Conservation (phyloP, 2,329 filamentous ascomycete species). For the Diaporthe vaccinii region DNA sequence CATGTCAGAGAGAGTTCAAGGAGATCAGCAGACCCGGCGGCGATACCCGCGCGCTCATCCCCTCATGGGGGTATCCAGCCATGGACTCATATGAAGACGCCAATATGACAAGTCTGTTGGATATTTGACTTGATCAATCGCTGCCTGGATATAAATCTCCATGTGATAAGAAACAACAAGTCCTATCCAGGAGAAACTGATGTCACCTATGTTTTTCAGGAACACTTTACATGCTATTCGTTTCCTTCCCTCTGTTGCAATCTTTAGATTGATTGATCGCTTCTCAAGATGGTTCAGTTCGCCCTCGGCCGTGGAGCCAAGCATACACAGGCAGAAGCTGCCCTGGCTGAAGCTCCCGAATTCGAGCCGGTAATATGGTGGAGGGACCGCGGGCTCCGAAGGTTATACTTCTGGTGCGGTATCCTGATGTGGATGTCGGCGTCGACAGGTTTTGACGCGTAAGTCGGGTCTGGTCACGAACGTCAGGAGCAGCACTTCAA, state of each 20-base stretch:
- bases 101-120: not conserved
- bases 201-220: not conserved
- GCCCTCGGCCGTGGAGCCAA: constrained; percentile 13
- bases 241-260: not conserved
- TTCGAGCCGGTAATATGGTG: constrained; percentile 71
- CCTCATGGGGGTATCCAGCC: not conserved
- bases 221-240: not conserved
- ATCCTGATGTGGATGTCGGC: constrained; percentile 72
- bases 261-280: not conserved
- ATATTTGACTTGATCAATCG: not conserved
- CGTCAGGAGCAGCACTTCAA: constrained; percentile 11
- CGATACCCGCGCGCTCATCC: not conserved
- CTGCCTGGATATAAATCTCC: not conserved
- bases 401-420: constrained; percentile 65
- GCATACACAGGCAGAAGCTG: constrained; percentile 52
- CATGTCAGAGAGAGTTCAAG: constrained; percentile 9
- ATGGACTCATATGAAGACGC: not conserved
- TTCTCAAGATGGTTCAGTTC: constrained; percentile 11
- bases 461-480: constrained; percentile 9
- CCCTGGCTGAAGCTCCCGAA: constrained; percentile 60
- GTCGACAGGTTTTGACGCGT: constrained; percentile 73
- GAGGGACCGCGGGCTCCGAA: constrained; percentile 68
- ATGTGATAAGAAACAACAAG: not conserved
- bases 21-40: constrained; percentile 11
- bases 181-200: not conserved